Conservation (phyloP, 2,329 filamentous ascomycete genomes). For the Coniosporium tulheliwenetii region DNA sequence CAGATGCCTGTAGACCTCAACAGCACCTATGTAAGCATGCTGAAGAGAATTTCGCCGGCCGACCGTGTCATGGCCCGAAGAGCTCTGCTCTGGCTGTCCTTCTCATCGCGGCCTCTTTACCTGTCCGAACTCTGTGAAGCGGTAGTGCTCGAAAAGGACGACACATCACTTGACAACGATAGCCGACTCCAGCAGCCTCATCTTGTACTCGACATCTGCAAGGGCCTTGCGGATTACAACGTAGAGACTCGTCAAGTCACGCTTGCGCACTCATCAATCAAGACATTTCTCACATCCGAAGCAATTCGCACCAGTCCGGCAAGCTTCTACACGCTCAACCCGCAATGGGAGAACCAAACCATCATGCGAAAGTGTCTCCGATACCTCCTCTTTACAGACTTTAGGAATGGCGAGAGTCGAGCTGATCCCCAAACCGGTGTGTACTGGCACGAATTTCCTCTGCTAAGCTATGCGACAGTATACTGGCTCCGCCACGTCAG, state of each 20-base stretch:
- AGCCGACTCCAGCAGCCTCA: background rate
- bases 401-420: background rate
- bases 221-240: slow-evolving; percentile 1
- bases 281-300: slow-evolving; percentile 1
- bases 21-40: slow-evolving; percentile 12
- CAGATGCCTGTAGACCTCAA: slow-evolving; percentile 8
- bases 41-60: slow-evolving; percentile 12
- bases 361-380: slow-evolving; percentile 2
- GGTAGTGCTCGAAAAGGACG: slow-evolving; percentile 11
- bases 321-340: background rate
- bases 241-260: background rate
- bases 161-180: slow-evolving; percentile 11
- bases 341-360: background rate
- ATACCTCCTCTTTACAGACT: slow-evolving; percentile 2
- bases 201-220: background rate
- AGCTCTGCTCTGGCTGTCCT: slow-evolving; percentile 13
- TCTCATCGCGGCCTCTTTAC: slow-evolving; percentile 10
- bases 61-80: slow-evolving; percentile 11
- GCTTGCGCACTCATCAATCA: slow-evolving; percentile 1
- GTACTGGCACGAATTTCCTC: background rate
- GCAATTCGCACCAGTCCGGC: slow-evolving; percentile 1
- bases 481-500: background rate
- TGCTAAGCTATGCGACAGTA: background rate
- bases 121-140: slow-evolving; percentile 13
- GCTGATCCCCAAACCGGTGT: background rate